Conservation (phyloP, 805 yeast genomes). For the Wickerhamiella azymoides region DNA sequence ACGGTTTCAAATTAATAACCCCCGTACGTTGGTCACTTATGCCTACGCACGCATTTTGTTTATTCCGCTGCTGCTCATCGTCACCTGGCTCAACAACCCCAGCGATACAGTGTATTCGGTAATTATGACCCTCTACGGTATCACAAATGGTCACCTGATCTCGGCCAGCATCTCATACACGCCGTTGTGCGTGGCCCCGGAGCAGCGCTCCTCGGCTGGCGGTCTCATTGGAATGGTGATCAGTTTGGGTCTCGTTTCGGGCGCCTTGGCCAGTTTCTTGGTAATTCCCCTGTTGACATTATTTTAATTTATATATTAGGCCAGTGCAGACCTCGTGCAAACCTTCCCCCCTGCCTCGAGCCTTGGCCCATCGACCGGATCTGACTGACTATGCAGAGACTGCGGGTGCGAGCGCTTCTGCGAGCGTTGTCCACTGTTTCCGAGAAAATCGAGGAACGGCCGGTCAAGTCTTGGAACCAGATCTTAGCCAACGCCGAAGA, state of each 20-base stretch:
- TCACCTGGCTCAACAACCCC: slow-evolving; percentile 39
- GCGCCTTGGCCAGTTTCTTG: slow-evolving; percentile 62
- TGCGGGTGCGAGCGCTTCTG: background rate
- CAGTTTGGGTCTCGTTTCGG: slow-evolving; percentile 63
- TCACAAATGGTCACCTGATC: slow-evolving; percentile 75
- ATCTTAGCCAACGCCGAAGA: background rate
- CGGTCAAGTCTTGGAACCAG: background rate
- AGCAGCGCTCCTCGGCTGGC: slow-evolving; percentile 82
- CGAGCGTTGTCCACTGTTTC: background rate
- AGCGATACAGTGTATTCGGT: slow-evolving; percentile 37
- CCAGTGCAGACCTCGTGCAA: background rate
- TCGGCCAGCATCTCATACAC: slow-evolving; percentile 72
- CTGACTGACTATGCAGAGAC: background rate
- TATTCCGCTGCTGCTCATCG: slow-evolving; percentile 58
- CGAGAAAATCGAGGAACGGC: background rate
- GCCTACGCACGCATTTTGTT: slow-evolving; percentile 41
- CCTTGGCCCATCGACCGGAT: no score
- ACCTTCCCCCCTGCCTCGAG: no score
- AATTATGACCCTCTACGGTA: slow-evolving; percentile 66
- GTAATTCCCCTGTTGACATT: slow-evolving; percentile 21
- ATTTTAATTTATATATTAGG: background rate
- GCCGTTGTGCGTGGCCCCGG: slow-evolving; percentile 43
- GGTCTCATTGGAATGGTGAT: slow-evolving; percentile 77
- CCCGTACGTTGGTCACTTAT: slow-evolving; percentile 36
- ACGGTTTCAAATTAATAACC: slow-evolving; percentile 31